These are phyloP conservation scores for Tremellales sp. DNA, from an alignment of 1,284 basidiomycete genomes.

Conservation along the genomic window DNA sequence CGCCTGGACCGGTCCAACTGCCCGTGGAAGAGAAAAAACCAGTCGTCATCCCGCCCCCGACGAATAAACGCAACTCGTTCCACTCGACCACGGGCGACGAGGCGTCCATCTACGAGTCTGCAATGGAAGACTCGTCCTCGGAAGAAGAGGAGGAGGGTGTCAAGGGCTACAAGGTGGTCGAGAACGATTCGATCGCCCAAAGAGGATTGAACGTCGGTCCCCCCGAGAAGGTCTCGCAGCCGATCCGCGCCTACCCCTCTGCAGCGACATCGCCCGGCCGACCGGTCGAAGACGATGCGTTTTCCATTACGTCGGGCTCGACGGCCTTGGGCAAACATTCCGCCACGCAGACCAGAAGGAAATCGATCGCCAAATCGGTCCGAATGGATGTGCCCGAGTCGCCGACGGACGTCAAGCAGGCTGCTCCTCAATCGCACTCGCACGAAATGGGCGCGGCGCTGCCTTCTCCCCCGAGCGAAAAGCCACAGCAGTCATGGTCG, in stretches of 20 bases:
- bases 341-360: background rate
- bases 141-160: constrained; percentile 22
- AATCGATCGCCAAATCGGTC: constrained; percentile 30
- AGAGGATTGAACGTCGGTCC: constrained; percentile 24
- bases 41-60: constrained; percentile 10
- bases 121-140: constrained; percentile 29
- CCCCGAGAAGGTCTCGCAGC: constrained; percentile 13
- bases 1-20: constrained; percentile 40
- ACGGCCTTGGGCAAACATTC: constrained; percentile 13
- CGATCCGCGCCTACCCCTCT: constrained; percentile 5
- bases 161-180: constrained; percentile 35
- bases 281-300: constrained; percentile 12
- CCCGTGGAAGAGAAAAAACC: constrained; percentile 16
- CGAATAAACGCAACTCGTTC: constrained; percentile 23
- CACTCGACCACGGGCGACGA: constrained; percentile 29
- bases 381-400: constrained; percentile 42
- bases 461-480: constrained; percentile 1
- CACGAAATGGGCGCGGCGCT: background rate
- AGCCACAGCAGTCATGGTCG: constrained; percentile 24
- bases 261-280: constrained; percentile 10
- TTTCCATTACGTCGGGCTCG: constrained; percentile 18
- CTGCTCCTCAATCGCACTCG: constrained; percentile 6
- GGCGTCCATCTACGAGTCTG: constrained; percentile 44
- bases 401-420: constrained; percentile 13
- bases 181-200: constrained; percentile 34